Evolutionary conservation across 371 early-diverging fungal species (phyloP), one percentile per base, ranked within the genome.

Genomic region (Mucor velutinosus): DNA sequence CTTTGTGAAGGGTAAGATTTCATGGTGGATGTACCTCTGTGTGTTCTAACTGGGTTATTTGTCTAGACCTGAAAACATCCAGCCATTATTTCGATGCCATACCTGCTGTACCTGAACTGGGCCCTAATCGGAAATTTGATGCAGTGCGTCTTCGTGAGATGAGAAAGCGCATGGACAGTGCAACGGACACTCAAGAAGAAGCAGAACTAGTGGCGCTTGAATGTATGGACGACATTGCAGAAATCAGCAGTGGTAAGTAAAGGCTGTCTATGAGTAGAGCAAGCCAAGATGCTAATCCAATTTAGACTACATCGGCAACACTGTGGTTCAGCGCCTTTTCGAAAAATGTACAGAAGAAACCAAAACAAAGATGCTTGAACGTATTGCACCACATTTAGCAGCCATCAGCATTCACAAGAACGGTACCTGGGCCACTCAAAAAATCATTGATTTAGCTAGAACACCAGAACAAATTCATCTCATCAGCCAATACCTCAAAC

Each of bases 371-470:
- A 83, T 90, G 81, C 67, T 86, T 14, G 71, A 73, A 33, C 74
- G 72, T 19, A 83, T 95, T 60, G 87, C 87, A 0, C 91, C 92
- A 32, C 86, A 94, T 73, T 81, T 95, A 69, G 91, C 95, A 8
- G 77, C 93, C 3, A 89, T 95, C 32, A 93, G 95, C 58, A 81
- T 94, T 41, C 96, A 95, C 51, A 96, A 96, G 79, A 94, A 96
- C 71, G 96, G 96, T 32, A 96, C 96, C 2, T 96, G 96, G 96
- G 95, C 93, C 0, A 89, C 94, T 60, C 96, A 96, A 72, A 93
- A 93, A 73, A 89, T 95, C 53, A 94, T 96, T 60, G 95, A 94
- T 63, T 80, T 83, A 7, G 92, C 92, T 1, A 84, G 84, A 33
- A 85, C 90, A 15, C 70, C 87, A 6, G 80, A 77, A 33, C 89